Evolutionary conservation across 306 rosid species (phyloP).

Genomic region (Prunus padus): DNA sequence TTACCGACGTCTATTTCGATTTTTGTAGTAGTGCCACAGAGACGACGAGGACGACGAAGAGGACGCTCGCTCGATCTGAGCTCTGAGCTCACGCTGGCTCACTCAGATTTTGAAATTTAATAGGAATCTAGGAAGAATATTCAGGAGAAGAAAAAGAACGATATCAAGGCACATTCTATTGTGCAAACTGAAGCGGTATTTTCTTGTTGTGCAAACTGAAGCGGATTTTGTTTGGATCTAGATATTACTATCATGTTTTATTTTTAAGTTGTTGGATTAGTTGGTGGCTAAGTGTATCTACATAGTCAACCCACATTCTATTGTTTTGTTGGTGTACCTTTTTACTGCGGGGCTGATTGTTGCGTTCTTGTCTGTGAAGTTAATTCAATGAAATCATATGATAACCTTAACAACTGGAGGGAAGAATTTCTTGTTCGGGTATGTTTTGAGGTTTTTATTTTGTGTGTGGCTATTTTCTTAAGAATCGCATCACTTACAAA

Average conservation of each 20-base stretch:
- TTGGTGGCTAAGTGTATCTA: conserved; percentile 28
- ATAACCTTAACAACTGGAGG: conserved; percentile 96
- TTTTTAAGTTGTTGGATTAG: conserved; percentile 3
- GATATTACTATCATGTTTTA: too few species aligned
- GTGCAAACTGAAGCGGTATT: too few species aligned
- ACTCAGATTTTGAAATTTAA: conserved; percentile 27
- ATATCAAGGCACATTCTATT: conserved; percentile 71
- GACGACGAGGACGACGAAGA: too few species aligned
- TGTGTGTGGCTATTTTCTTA: neutral
- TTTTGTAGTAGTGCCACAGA: too few species aligned
- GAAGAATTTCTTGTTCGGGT: conserved; percentile 98
- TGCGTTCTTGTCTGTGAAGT: conserved; percentile 85
- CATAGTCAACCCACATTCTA: neutral
- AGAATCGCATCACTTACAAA: neutral
- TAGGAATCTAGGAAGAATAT: conserved; percentile 96
- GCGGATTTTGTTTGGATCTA: too few species aligned
- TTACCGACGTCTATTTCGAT: too few species aligned
- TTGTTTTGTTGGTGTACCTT: conserved; percentile 77
- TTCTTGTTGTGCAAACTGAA: too few species aligned
- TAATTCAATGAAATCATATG: conserved; percentile 93
- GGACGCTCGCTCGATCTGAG: too few species aligned
- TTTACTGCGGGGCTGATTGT: conserved; percentile 97
- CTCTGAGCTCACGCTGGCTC: too few species aligned
- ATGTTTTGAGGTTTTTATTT: neutral
- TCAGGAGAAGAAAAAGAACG: conserved; percentile 88